Base-by-base conservation (phyloP, 306 rosid species). In the Bauhinia variegata region DNA sequence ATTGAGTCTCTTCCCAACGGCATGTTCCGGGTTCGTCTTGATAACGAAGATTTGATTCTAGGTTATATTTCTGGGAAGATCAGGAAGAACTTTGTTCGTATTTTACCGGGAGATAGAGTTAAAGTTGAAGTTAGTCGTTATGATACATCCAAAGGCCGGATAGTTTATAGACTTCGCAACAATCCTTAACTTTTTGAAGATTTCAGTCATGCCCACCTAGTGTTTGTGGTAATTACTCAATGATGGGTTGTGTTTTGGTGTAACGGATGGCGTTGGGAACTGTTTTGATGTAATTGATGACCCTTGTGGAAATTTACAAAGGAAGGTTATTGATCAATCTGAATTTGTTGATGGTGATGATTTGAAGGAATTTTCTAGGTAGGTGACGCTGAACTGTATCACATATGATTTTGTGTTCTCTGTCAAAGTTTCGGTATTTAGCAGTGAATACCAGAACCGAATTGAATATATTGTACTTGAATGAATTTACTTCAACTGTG, bases 1-100 rank as follows among this genome's bases (percentile, higher is more conserved):
- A 82, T 75, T 0, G 86, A 82, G 70, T 82, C 83, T 16, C 86
- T 82, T 36, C 76, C 86, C 38, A 82, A 78, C 63, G 86, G 86
- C 51, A 82, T 82, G 86, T 82, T 82, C 63, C 80, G 83, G 1
- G 80, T 82, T 5, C 83, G 80, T 39, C 83, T 82, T 17, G 86
- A 82, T 52, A 82, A 82, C 68, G 58, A 82, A 18, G 86, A 82
- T 53, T 37, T 78, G 37, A 78, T 82, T 62, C 58, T 82, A n/a
- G 86, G 86, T 23, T 82, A 82, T 36, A 66, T 82, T 68, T 82
- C 86, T 47, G 86, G 86, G 4, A 82, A 63, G 37, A 82, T 82
- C 48, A 70, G 86, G 15, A 82, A 82, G 75, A 82, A 78, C 48
- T 71, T 34, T 23, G 83, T 82, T 19, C 65, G 86, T 2, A 78